Evolutionary conservation across 2,329 filamentous ascomycete species (phyloP).

Genomic region (Leptodontidium sp.): DNA sequence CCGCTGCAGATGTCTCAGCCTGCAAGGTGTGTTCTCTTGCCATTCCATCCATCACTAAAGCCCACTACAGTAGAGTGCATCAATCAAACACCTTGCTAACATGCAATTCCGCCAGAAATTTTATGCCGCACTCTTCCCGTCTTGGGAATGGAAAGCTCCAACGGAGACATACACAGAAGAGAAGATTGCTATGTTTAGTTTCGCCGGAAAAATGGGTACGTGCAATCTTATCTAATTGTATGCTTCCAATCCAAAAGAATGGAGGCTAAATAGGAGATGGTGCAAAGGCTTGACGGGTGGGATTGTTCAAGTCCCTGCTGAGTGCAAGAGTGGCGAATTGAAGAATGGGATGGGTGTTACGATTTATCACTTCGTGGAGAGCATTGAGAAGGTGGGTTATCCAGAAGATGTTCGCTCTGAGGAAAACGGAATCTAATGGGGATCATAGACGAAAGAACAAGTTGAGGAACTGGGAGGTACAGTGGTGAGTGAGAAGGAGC

Average conservation of each 20-base stretch:
- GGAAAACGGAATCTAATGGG: neutral
- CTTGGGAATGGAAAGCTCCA: constrained; percentile 27
- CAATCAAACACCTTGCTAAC: too few species aligned
- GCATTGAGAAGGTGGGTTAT: constrained; percentile 23
- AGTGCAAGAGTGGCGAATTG: constrained; percentile 19
- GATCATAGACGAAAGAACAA: constrained; percentile 12
- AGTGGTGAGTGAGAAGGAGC: constrained; percentile 24
- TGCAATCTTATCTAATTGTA: neutral
- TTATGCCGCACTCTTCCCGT: constrained; percentile 29
- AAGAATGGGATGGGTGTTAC: constrained; percentile 28
- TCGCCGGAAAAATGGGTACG: constrained; percentile 15
- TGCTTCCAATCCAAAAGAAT: too few species aligned
- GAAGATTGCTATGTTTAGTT: constrained; percentile 25
- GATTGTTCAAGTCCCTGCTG: constrained; percentile 12
- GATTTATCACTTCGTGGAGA: constrained; percentile 27
- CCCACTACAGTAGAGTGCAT: too few species aligned
- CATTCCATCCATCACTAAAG: neutral
- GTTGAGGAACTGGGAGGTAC: constrained; percentile 29
- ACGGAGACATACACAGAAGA: constrained; percentile 25
- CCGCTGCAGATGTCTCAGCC: constrained; percentile 27
- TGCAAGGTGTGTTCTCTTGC: constrained; percentile 23
- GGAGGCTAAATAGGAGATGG: neutral
- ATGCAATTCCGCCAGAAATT: constrained; percentile 25
- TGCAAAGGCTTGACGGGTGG: constrained; percentile 11
- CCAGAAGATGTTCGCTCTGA: too few species aligned